phyloP scores from a whole-genome alignment of 192 early-diverging fungal species.

The Chytriomyces sp. region DNA sequence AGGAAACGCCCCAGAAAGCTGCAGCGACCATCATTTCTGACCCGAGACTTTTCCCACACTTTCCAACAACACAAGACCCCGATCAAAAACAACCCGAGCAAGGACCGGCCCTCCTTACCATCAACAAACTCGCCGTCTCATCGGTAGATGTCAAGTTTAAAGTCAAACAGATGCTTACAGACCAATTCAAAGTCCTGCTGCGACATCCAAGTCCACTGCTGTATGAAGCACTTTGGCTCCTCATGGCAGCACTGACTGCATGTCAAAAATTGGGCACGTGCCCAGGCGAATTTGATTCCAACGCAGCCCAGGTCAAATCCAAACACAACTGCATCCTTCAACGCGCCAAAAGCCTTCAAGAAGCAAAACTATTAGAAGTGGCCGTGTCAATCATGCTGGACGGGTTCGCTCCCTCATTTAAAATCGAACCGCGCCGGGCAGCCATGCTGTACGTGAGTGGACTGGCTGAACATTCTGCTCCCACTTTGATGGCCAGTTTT shows the following conservation, averaged over 20 bases:
- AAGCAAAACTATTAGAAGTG: neutral
- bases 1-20: neutral
- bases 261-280: too few species aligned
- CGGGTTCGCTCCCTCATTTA: conserved; percentile 15
- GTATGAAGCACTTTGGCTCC: conserved; percentile 26
- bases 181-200: conserved; percentile 13
- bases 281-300: neutral
- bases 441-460: conserved; percentile 22
- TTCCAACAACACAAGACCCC: neutral
- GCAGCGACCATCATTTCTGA: conserved; percentile 13
- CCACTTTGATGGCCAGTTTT: neutral
- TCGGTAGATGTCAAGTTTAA: neutral
- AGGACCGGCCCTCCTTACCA: neutral
- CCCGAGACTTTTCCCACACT: neutral
- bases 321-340: neutral
- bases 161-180: neutral
- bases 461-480: conserved; percentile 2
- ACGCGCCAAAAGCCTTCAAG: conserved; percentile 1
- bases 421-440: conserved; percentile 26
- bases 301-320: neutral
- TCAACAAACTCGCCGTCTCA: neutral
- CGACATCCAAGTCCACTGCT: conserved; percentile 16
- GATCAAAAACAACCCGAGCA: neutral
- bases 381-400: conserved; percentile 12
- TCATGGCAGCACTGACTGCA: conserved; percentile 1